phyloP scores from a whole-genome alignment of 2,329 filamentous ascomycete species.

The Pseudogymnoascus sp. region DNA sequence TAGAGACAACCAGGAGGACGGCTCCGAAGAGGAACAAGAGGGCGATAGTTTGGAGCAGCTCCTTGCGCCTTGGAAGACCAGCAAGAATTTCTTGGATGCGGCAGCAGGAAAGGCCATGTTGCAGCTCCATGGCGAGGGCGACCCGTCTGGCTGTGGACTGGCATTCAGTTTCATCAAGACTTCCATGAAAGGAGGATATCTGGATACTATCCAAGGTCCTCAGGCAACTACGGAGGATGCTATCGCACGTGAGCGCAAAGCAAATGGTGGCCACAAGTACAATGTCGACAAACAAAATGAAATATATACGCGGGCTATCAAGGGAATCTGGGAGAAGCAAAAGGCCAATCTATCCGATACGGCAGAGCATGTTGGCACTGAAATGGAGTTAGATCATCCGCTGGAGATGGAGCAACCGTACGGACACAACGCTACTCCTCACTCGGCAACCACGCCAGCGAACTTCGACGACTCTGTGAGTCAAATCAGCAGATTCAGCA shows the following conservation, averaged over 20 bases:
- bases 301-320: slow-evolving; percentile 85
- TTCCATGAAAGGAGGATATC: slow-evolving; percentile 94
- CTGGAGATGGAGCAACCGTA: slow-evolving; percentile 50
- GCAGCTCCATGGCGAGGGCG: slow-evolving; percentile 85
- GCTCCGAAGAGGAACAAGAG: slow-evolving; percentile 34
- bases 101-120: slow-evolving; percentile 96
- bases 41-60: slow-evolving; percentile 72
- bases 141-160: slow-evolving; percentile 86
- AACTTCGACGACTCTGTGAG: slow-evolving; percentile 69
- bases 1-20: slow-evolving; percentile 42
- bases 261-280: slow-evolving; percentile 90
- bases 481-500: slow-evolving; percentile 66
- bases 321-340: slow-evolving; percentile 86
- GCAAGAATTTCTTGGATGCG: slow-evolving; percentile 91
- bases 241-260: slow-evolving; percentile 63
- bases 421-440: slow-evolving; percentile 48
- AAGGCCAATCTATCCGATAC: slow-evolving; percentile 67
- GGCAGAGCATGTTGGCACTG: slow-evolving; percentile 58
- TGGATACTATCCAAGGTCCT: slow-evolving; percentile 68
- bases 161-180: slow-evolving; percentile 97
- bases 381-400: slow-evolving; percentile 28
- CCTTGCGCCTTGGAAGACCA: slow-evolving; percentile 92
- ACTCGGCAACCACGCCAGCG: slow-evolving; percentile 57
- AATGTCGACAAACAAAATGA: slow-evolving; percentile 93
- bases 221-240: slow-evolving; percentile 68